Conservation (phyloP, 352 stramenopile species). For the Pythium folliculosum region DNA sequence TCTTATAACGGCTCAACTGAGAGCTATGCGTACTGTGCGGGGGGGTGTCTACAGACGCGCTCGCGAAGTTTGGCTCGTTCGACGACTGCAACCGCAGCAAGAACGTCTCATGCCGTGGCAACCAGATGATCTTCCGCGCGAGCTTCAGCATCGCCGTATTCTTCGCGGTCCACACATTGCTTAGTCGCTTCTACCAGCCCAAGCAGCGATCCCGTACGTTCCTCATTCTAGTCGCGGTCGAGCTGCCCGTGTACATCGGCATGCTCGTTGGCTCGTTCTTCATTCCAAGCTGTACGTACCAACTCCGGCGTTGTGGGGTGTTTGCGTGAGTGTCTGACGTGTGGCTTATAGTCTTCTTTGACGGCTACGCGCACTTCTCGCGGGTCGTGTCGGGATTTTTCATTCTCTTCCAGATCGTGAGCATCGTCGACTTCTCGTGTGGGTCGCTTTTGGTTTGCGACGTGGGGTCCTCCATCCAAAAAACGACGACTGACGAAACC, state of each 20-base stretch:
- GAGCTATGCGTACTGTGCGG: neutral
- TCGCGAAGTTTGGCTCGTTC: constrained; percentile 71
- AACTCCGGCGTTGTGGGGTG: neutral
- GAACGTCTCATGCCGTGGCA: constrained; percentile 54
- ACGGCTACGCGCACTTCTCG: constrained; percentile 57
- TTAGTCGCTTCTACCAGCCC: constrained; percentile 45
- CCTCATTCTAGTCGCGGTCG: constrained; percentile 35
- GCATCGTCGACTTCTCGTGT: constrained; percentile 78
- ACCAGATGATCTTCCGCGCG: constrained; percentile 72
- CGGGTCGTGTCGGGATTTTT: constrained; percentile 64
- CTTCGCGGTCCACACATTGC: constrained; percentile 49
- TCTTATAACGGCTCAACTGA: no score
- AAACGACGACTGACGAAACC: constrained; percentile 8
- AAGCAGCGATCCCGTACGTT: constrained; percentile 32
- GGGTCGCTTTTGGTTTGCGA: constrained; percentile 47
- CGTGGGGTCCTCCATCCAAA: neutral
- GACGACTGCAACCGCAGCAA: constrained; percentile 42
- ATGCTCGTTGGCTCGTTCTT: constrained; percentile 73
- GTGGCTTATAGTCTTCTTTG: constrained; percentile 52
- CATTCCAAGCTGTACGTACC: constrained; percentile 55
- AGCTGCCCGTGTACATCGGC: constrained; percentile 49
- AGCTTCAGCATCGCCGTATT: constrained; percentile 66
- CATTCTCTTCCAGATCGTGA: constrained; percentile 81
- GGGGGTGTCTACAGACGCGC: constrained; percentile 8
- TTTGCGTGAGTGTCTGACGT: neutral